Evolutionary conservation across 2,329 filamentous ascomycete species (phyloP).

Genomic region (Cyclaneusma minus): DNA sequence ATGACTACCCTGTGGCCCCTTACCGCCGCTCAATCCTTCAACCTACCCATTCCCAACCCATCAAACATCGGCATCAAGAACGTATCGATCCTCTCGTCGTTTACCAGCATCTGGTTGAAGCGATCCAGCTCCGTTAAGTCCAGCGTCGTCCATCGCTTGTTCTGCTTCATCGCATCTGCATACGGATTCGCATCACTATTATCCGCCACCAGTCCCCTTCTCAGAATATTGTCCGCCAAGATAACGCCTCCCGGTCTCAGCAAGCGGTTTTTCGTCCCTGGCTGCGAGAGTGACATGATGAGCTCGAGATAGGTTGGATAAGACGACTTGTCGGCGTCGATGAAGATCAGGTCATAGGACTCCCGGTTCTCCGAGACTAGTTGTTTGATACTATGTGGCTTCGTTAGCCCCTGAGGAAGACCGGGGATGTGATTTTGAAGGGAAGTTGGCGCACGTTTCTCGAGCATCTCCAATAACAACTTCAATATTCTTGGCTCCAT

Average conservation of each 20-base stretch:
- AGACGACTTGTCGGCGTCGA: conserved; percentile 36
- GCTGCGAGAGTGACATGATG: conserved; percentile 27
- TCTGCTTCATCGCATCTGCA: conserved; percentile 4
- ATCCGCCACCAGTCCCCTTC: conserved; percentile 30
- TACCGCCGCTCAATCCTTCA: conserved; percentile 10
- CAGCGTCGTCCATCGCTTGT: conserved; percentile 2
- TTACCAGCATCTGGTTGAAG: conserved; percentile 20
- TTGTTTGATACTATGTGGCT: conserved; percentile 5
- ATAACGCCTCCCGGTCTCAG: conserved; percentile 33
- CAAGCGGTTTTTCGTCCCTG: conserved; percentile 23
- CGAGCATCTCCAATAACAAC: conserved; percentile 30
- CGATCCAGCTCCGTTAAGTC: conserved; percentile 14
- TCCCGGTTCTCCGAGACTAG: conserved; percentile 11
- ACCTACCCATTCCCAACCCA: conserved; percentile 19
- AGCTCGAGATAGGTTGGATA: conserved; percentile 31
- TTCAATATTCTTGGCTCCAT: conserved; percentile 28
- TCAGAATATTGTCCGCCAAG: conserved; percentile 37
- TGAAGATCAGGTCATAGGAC: conserved; percentile 37
- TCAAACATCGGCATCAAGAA: conserved; percentile 24
- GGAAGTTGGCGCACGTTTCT: conserved; percentile 24
- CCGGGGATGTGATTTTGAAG: conserved; percentile 3
- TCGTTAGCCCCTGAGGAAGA: not conserved
- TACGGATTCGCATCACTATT: conserved; percentile 17
- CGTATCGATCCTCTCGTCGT: conserved; percentile 17
- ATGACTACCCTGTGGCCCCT: too few species aligned